phyloP scores from a whole-genome alignment of 345 rosid species.

The Laguncularia racemosa region DNA sequence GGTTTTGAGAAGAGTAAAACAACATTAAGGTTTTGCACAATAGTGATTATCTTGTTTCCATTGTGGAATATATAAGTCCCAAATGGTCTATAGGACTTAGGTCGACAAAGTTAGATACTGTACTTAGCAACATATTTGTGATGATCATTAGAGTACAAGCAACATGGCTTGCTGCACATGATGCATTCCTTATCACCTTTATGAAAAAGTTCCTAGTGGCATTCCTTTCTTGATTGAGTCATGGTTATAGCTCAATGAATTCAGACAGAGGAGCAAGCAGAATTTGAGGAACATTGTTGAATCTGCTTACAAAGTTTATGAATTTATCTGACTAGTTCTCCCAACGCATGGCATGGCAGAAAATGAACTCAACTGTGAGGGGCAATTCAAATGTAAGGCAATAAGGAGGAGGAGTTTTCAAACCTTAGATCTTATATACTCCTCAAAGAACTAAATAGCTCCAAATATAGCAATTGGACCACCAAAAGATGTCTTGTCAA shows the following conservation, averaged over 20 bases:
- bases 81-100: constrained; percentile 53
- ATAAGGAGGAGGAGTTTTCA: constrained; percentile 17
- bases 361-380: constrained; percentile 46
- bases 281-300: constrained; percentile 66
- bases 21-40: constrained; percentile 1
- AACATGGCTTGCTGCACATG: constrained; percentile 45
- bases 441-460: constrained; percentile 58
- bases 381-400: constrained; percentile 90
- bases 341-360: constrained; percentile 59
- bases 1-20: constrained; percentile 11
- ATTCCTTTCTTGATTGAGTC: too few species aligned
- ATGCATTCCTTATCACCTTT: constrained; percentile 45
- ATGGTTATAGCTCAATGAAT: not conserved
- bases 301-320: constrained; percentile 49
- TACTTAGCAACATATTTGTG: constrained; percentile 44
- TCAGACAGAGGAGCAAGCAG: constrained; percentile 44
- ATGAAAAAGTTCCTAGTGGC: not conserved
- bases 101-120: constrained; percentile 37
- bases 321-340: constrained; percentile 63
- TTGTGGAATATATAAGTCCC: constrained; percentile 7
- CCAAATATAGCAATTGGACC: constrained; percentile 67
- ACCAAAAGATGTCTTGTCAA: constrained; percentile 79
- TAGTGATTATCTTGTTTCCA: constrained; percentile 1
- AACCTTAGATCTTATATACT: constrained; percentile 7
- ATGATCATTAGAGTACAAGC: constrained; percentile 60